phyloP scores from a whole-genome alignment of 345 rosid genomes.

The Viola odorata region DNA sequence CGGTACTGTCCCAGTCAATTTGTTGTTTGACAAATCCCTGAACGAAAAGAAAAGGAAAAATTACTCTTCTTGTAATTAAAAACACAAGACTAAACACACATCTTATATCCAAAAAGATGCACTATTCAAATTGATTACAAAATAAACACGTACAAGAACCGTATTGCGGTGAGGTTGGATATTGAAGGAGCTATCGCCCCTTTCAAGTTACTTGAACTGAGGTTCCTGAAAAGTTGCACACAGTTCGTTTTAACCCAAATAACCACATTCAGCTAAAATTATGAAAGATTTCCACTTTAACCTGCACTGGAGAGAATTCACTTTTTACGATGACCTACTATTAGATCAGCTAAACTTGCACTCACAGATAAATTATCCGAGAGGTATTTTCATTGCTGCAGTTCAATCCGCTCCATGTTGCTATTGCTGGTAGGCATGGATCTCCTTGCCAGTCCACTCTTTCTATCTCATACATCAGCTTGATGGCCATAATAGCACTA shows the following conservation, averaged over 20 bases:
- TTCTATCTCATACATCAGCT: constrained; percentile 10
- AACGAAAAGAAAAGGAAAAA: not conserved
- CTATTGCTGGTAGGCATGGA: constrained; percentile 20
- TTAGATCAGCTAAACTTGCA: not conserved
- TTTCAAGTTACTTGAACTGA: constrained; percentile 1
- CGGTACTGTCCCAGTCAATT: constrained; percentile 3
- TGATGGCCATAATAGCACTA: constrained; percentile 15
- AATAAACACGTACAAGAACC: constrained; percentile 2
- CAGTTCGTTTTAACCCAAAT: no score
- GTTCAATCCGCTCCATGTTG: constrained; percentile 21
- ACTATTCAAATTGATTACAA: no score
- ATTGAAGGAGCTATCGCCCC: constrained; percentile 4
- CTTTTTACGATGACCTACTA: no score
- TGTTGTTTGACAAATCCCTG: constrained; percentile 14
- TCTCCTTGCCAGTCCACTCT: constrained; percentile 30
- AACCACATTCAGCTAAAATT: no score
- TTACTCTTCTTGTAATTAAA: no score
- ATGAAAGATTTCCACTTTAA: no score
- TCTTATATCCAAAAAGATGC: no score
- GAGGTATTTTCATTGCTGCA: constrained; percentile 17
- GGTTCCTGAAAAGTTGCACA: constrained; percentile 11
- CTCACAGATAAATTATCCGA: constrained; percentile 34
- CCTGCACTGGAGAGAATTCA: no score
- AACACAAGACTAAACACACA: no score
- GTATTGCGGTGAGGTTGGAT: not conserved